Base-by-base conservation (phyloP, 192 early-diverging fungal species). In the Backusella westeae region DNA sequence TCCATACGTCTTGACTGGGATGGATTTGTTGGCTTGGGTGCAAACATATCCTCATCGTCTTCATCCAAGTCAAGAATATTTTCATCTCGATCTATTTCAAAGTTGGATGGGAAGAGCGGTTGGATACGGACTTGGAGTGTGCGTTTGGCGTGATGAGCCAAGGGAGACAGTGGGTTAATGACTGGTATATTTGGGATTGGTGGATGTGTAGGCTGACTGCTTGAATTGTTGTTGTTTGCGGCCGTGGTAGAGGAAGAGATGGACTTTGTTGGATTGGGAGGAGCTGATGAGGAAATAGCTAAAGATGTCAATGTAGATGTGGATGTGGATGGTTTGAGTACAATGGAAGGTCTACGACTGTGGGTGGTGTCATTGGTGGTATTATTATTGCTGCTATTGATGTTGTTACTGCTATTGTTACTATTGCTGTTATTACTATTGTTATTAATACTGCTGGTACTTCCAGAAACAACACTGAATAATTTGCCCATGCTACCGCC, bases 71-170 rank as follows among this genome's bases (percentile, higher is more conserved):
- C 52, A 46, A 83, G 35, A 35, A 83, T 83, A 7, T 74, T 69
- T 34, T 80, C 82, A 46, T 74, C 71, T 21, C 85, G 86, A 39
- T 80, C 84, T 6, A 88, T 76, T 6, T 71, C 70, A 52, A 91
- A 89, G 53, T 87, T 85, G 34, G 86, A 83, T 0, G 88, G 80
- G 49, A 89, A 89, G 41, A 89, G 46, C 8, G 88, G 89, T 69
- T 87, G 85, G 26, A 89, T 82, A 36, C 85, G 77, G 35, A 89
- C 83, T 1, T 77, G 75, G 15, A 82, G 77, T 42, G 87, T 89
- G 21, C 77, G 80, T 14, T 44, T 78, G 3, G 78, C 72, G 73
- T 87, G 86, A 3, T 74, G 73, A 10, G 78, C 79, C 21, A 83
- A 66, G 0, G 67, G 77, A 39, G 78, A 79, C 15, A 72, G 34